These are phyloP conservation scores for Epichloe gansuensis DNA, from an alignment of 2,329 filamentous ascomycete genomes.

Conservation along the genomic window DNA sequence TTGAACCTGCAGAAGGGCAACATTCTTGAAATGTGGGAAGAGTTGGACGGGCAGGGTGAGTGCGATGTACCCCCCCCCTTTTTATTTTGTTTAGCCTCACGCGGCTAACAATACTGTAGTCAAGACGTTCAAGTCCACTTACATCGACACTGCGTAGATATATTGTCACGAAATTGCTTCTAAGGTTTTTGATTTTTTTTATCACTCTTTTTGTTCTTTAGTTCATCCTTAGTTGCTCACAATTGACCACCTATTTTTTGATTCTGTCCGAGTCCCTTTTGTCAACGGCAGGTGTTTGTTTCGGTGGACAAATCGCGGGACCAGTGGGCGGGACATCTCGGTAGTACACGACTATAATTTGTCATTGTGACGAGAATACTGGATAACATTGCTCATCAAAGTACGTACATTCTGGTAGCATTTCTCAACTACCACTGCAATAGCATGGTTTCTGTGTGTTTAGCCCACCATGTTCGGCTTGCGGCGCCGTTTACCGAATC, in stretches of 20 bases:
- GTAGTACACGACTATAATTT: no score
- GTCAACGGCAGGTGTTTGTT: no score
- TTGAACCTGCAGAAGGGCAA: background rate
- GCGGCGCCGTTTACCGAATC: background rate
- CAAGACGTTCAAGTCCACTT: background rate
- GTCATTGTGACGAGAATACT: no score
- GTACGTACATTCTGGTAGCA: no score
- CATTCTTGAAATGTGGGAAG: background rate
- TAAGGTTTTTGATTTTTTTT: fast-evolving
- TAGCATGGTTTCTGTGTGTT: no score
- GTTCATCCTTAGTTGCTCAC: no score
- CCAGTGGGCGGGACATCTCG: no score
- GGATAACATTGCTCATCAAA: no score
- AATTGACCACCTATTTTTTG: background rate
- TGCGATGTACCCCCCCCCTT: background rate
- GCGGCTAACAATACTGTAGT: background rate
- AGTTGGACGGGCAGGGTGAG: background rate
- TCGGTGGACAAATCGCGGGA: no score
- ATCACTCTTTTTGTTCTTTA: no score
- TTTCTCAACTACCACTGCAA: no score
- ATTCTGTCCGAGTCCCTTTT: background rate
- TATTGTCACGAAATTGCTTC: background rate
- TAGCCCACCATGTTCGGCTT: background rate
- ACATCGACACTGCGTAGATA: background rate
- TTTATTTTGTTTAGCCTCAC: background rate